Evolutionary conservation across 2,329 filamentous ascomycete species (phyloP), one percentile per base, ranked within the genome.

Genomic region (Monosporascus cannonballus): DNA sequence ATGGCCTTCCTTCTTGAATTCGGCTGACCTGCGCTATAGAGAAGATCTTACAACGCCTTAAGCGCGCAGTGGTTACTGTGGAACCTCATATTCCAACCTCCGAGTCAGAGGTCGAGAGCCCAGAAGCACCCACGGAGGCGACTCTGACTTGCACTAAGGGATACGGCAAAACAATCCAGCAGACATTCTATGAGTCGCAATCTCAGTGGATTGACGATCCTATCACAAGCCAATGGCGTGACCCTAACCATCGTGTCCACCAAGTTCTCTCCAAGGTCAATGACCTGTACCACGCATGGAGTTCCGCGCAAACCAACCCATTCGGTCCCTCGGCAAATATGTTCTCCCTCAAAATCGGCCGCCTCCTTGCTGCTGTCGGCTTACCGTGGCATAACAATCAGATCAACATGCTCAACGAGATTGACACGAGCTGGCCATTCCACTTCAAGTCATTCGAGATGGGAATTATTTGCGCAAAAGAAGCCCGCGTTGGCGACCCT

Each of bases 301-400:
- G 14, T 11, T 47, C 47, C 14, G 24, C n/a, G 20, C 4, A 37
- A 20, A 4, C 17, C 24, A 25, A 20, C 4, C 54, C 52, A n/a
- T 55, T 55, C 48, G 22, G 24, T 3, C 48, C 45, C 5, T 41
- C 46, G 1, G 30, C 50, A 25, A 44, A 54, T 48, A 17, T 44
- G 34, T 25, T 54, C 47, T 52, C 50, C 47, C 41, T 51, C 30
- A 38, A 50, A 25, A 53, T 37, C n/a, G 53, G 41, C 8, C 51
- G 27, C 4, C 24, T 22, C 4, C 49, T 55, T 25, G 38, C 51
- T n/a, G 46, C 41, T 14, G 49, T 47, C 22, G 55, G 55, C 15
- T 39, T 57, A 20, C 55, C 53, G 11, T 55, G 53, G 55, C 49
- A 55, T 36, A 51, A 50, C 37, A 57, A 57, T 30, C 47, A 57